These are phyloP conservation scores for Leccinum disarticulatum DNA, from an alignment of 768 basidiomycete genomes.

Conservation along the genomic window DNA sequence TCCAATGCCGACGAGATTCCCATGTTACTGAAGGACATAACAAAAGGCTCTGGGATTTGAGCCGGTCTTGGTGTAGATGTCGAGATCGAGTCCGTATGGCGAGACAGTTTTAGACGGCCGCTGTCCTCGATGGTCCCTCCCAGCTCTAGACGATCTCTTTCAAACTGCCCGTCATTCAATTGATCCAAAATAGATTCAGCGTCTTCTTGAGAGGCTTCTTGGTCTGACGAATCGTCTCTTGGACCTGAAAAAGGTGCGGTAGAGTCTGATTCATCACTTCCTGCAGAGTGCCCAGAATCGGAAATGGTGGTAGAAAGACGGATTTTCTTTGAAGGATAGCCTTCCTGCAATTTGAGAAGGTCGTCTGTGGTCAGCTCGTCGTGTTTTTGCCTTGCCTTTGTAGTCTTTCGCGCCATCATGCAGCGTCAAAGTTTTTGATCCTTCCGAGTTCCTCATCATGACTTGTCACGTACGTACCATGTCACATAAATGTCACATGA, in stretches of 20 bases:
- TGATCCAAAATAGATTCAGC: constrained; percentile 10
- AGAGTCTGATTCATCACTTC: constrained; percentile 6
- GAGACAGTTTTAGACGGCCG: constrained; percentile 23
- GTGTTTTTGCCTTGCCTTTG: constrained; percentile 20
- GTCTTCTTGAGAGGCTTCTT: constrained; percentile 18
- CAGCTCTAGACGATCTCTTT: neutral
- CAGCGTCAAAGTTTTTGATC: neutral
- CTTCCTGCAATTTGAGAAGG: constrained; percentile 47
- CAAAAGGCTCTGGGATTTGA: constrained; percentile 8
- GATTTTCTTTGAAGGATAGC: constrained; percentile 38
- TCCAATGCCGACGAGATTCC: constrained; percentile 62
- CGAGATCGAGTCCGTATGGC: constrained; percentile 17
- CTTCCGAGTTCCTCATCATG: no score
- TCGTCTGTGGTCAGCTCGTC: constrained; percentile 44
- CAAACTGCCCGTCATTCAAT: neutral
- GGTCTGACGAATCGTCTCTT: constrained; percentile 17
- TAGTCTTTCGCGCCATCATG: neutral
- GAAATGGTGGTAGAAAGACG: constrained; percentile 8
- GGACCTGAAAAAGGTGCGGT: constrained; percentile 1
- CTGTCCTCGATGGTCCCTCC: constrained; percentile 9
- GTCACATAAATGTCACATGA: constrained; percentile 4
- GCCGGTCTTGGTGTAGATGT: constrained; percentile 8
- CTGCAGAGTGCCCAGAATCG: neutral
- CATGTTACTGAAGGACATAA: constrained; percentile 51
- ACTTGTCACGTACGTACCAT: neutral